A percentile compares a stretch with the other conserved stretches of the same genome.
phyloP scores from a whole-genome alignment of 1,284 basidiomycete species.

The Boletellus deceptivus region DNA sequence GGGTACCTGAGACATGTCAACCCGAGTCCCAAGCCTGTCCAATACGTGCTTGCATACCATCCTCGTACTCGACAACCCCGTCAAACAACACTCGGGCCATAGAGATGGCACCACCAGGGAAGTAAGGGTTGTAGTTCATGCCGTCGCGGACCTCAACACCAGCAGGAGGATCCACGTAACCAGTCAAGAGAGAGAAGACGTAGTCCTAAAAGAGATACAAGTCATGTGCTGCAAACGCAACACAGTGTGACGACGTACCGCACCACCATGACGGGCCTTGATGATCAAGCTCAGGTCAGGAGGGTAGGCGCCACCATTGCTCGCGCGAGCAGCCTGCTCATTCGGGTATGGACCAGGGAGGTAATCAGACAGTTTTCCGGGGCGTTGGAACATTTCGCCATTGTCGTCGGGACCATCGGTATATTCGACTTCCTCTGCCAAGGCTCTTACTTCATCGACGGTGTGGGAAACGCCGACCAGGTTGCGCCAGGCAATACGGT shows the following conservation, averaged over 20 bases:
- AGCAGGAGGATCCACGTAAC: conserved; percentile 95
- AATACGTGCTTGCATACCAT: conserved; percentile 51
- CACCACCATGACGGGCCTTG: conserved; percentile 97
- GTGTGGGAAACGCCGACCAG: conserved; percentile 97
- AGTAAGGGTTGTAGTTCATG: conserved; percentile 98
- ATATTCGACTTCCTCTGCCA: conserved; percentile 98
- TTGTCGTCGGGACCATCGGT: conserved; percentile 93
- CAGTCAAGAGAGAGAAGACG: conserved; percentile 94
- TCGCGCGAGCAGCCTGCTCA: conserved; percentile 94
- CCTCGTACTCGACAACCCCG: conserved; percentile 92
- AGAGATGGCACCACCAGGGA: conserved; percentile 96
- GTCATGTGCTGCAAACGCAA: background rate
- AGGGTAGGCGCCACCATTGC: conserved; percentile 93
- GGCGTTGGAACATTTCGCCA: conserved; percentile 98
- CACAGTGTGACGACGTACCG: conserved; percentile 48
- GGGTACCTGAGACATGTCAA: conserved; percentile 64
- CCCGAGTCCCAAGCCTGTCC: background rate
- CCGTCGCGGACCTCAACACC: conserved; percentile 96
- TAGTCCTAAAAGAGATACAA: conserved; percentile 78
- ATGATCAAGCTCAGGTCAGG: conserved; percentile 97
- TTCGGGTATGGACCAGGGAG: conserved; percentile 96
- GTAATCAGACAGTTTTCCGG: conserved; percentile 97
- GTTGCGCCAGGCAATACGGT: conserved; percentile 99
- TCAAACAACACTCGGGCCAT: conserved; percentile 98
- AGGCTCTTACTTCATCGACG: conserved; percentile 85